Percentiles rank a stretch among this genome's conserved stretches.
Conservation (phyloP, 2,329 filamentous ascomycete genomes). For the Aspergillus ruber region DNA sequence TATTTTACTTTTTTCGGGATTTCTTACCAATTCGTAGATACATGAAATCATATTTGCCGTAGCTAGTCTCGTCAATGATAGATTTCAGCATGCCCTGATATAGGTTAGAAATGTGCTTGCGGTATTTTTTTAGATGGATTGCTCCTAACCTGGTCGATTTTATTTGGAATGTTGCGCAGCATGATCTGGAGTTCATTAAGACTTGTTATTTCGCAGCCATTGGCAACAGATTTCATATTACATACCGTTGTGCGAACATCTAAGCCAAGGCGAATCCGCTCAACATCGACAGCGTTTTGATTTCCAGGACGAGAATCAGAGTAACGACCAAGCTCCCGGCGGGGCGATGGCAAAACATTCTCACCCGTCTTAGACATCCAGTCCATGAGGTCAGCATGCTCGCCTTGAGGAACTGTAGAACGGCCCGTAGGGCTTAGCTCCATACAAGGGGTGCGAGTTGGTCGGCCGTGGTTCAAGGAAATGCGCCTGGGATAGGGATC, state of each 20-base stretch:
- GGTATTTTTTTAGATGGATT: not conserved
- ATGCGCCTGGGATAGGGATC: conserved; percentile 8
- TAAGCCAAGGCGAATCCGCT: conserved; percentile 50
- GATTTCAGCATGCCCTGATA: conserved; percentile 62
- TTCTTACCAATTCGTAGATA: conserved; percentile 72
- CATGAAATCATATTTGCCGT: conserved; percentile 86
- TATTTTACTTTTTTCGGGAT: not conserved
- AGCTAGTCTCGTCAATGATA: conserved; percentile 70
- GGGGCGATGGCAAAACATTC: conserved; percentile 22
- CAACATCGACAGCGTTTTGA: conserved; percentile 40
- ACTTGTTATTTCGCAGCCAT: not conserved
- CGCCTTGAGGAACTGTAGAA: conserved; percentile 32
- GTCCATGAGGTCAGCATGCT: conserved; percentile 24
- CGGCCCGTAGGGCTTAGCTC: conserved; percentile 36
- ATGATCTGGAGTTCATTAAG: conserved; percentile 59
- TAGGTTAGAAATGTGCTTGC: conserved; percentile 10
- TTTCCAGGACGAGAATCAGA: conserved; percentile 26
- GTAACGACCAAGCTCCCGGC: conserved; percentile 20
- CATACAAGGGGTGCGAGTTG: conserved; percentile 18
- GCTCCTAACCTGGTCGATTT: conserved; percentile 57
- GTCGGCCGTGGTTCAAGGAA: conserved; percentile 10
- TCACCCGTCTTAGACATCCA: conserved; percentile 27
- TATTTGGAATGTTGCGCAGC: conserved; percentile 91
- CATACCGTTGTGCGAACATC: conserved; percentile 71
- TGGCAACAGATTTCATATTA: conserved; percentile 5